Evolutionary conservation across 2,329 filamentous ascomycete species (phyloP).

Genomic region (Graphilbum ipis-grandicollis): DNA sequence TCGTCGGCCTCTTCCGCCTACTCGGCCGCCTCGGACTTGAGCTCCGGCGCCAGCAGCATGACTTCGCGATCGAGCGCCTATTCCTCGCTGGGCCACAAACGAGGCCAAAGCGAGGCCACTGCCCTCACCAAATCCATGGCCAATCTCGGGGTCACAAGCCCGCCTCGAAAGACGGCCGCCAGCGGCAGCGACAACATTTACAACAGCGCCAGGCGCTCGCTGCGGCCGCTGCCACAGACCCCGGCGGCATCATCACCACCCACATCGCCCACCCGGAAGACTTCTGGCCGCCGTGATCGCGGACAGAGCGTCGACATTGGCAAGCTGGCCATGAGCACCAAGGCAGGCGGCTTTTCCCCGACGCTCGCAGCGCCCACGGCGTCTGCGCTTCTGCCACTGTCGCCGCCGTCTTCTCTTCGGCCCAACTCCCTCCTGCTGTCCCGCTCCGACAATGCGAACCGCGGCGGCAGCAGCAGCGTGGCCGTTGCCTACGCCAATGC

Average conservation of each 20-base stretch:
- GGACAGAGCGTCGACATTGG: constrained; percentile 49
- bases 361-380: too few species aligned
- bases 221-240: constrained; percentile 59
- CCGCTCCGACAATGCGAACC: constrained; percentile 34
- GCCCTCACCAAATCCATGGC: constrained; percentile 25
- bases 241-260: constrained; percentile 22
- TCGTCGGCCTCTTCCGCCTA: constrained; percentile 56
- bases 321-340: constrained; percentile 25
- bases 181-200: constrained; percentile 45
- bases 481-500: constrained; percentile 15
- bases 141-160: constrained; percentile 19
- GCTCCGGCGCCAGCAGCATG: constrained; percentile 44
- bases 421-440: constrained; percentile 46
- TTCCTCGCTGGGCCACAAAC: constrained; percentile 41
- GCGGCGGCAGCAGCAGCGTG: constrained; percentile 16
- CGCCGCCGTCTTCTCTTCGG: constrained; percentile 24
- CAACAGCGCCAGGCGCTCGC: constrained; percentile 54
- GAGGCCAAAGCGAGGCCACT: constrained; percentile 57
- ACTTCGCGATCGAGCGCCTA: constrained; percentile 54
- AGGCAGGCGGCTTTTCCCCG: constrained; percentile 12
- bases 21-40: constrained; percentile 42
- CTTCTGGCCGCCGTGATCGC: constrained; percentile 18
- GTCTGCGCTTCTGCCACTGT: constrained; percentile 20
- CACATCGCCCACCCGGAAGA: constrained; percentile 6
- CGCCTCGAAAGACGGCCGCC: constrained; percentile 22